Conservation (phyloP, 2,329 filamentous ascomycete genomes). For the Lachnellula occidentalis region DNA sequence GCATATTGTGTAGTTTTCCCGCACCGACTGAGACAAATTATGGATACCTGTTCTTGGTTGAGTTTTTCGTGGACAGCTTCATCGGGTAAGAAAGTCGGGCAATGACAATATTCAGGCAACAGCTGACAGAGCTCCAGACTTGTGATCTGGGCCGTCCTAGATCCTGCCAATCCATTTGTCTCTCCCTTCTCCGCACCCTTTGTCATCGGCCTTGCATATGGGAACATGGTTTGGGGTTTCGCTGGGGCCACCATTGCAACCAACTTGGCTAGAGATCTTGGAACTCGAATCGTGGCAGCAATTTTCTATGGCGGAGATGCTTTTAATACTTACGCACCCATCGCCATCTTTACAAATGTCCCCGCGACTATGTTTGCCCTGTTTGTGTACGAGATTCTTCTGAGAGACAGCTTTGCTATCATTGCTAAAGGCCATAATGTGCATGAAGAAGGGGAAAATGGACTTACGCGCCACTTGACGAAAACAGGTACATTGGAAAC, state of each 20-base stretch:
- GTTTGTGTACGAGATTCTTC: slow-evolving; percentile 48
- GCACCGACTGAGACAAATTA: slow-evolving; percentile 44
- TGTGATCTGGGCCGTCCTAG: slow-evolving; percentile 52
- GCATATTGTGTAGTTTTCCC: slow-evolving; percentile 51
- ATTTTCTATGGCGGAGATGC: slow-evolving; percentile 51
- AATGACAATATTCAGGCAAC: background rate
- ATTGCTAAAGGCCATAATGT: slow-evolving; percentile 44
- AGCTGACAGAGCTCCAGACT: slow-evolving; percentile 30
- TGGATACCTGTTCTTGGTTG: slow-evolving; percentile 52
- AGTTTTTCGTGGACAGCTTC: slow-evolving; percentile 54
- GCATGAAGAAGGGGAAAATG: slow-evolving; percentile 47
- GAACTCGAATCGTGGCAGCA: slow-evolving; percentile 52
- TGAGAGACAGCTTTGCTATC: slow-evolving; percentile 46
- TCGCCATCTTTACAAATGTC: slow-evolving; percentile 50
- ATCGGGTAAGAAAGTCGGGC: slow-evolving; percentile 32
- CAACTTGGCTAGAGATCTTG: slow-evolving; percentile 53
- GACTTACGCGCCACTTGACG: slow-evolving; percentile 38
- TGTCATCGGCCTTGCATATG: slow-evolving; percentile 49
- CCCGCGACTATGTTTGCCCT: slow-evolving; percentile 52
- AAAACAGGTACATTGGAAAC: slow-evolving; percentile 32
- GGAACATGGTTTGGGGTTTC: slow-evolving; percentile 46
- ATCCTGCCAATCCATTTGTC: slow-evolving; percentile 54
- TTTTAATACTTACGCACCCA: slow-evolving; percentile 47
- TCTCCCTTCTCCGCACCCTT: slow-evolving; percentile 42
- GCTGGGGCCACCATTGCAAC: slow-evolving; percentile 49